Evolutionary conservation across 768 basidiomycete genomes (phyloP).

Genomic region (Suillus discolor): DNA sequence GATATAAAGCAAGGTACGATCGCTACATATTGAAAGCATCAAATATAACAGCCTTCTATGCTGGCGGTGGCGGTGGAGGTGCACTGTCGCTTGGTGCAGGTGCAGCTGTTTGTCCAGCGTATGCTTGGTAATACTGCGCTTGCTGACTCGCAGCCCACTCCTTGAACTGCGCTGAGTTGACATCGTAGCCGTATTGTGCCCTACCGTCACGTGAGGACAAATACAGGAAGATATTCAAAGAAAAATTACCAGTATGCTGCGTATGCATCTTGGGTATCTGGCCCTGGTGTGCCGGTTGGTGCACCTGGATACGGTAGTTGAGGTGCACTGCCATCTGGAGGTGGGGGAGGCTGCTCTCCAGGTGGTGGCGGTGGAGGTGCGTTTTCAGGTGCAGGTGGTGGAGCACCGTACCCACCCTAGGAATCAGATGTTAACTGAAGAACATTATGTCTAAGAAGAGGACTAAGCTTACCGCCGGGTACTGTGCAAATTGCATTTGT

Average conservation of each 20-base stretch:
- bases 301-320: conserved; percentile 50
- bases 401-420: conserved; percentile 37
- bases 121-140: conserved; percentile 78
- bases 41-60: conserved; percentile 16
- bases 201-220: conserved; percentile 35
- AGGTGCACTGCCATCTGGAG: conserved; percentile 44
- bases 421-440: neutral
- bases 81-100: conserved; percentile 30
- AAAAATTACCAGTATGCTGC: conserved; percentile 58
- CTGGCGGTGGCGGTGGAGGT: conserved; percentile 27
- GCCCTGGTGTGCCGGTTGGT: conserved; percentile 30
- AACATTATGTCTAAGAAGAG: neutral
- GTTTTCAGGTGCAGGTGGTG: conserved; percentile 40
- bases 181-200: conserved; percentile 87
- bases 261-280: conserved; percentile 46
- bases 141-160: conserved; percentile 70
- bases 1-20: conserved; percentile 34
- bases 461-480: conserved; percentile 49
- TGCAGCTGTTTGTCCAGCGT: conserved; percentile 48
- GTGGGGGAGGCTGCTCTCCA: conserved; percentile 55
- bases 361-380: conserved; percentile 50
- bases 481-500: conserved; percentile 78
- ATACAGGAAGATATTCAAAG: conserved; percentile 10
- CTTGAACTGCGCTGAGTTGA: conserved; percentile 81
- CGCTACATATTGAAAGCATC: conserved; percentile 20